These are phyloP conservation scores for Plasmodium reichenowi DNA, from an alignment of 169 alveolate genomes.

Conservation along the genomic window DNA sequence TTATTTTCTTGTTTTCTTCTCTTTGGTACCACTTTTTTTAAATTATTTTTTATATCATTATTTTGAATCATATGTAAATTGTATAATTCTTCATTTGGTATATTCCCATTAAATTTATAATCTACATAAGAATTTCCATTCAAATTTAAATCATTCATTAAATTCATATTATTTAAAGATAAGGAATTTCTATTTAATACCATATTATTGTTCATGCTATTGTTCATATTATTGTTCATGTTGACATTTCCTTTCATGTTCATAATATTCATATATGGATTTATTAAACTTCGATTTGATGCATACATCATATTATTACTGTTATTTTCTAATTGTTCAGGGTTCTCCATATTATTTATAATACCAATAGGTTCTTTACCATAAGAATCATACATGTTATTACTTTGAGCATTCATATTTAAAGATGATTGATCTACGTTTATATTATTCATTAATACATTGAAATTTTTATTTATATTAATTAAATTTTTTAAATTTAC, in stretches of 20 bases:
- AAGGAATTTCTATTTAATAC: background rate
- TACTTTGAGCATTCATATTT: background rate
- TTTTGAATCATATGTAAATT: constrained; percentile 22
- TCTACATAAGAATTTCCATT: background rate
- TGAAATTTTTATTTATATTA: constrained; percentile 54
- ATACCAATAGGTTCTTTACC: background rate
- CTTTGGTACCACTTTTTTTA: background rate
- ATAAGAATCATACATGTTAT: constrained; percentile 7
- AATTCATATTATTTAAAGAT: constrained; percentile 3
- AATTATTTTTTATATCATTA: constrained; percentile 1
- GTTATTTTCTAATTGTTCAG: background rate
- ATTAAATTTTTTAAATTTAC: constrained; percentile 41
- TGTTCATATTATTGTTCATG: background rate
- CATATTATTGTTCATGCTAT: too few species aligned
- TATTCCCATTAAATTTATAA: background rate
- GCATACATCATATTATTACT: constrained; percentile 6
- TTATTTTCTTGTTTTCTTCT: constrained; percentile 28
- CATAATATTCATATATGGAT: background rate
- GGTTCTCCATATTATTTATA: background rate
- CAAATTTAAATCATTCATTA: background rate
- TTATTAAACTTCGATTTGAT: constrained; percentile 1
- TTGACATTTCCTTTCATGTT: background rate
- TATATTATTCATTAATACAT: constrained; percentile 36
- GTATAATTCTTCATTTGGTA: background rate
- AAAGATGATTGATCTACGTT: constrained; percentile 1